Conservation (phyloP, 805 yeast species). For the Sungouiozyma ichnusensis region DNA sequence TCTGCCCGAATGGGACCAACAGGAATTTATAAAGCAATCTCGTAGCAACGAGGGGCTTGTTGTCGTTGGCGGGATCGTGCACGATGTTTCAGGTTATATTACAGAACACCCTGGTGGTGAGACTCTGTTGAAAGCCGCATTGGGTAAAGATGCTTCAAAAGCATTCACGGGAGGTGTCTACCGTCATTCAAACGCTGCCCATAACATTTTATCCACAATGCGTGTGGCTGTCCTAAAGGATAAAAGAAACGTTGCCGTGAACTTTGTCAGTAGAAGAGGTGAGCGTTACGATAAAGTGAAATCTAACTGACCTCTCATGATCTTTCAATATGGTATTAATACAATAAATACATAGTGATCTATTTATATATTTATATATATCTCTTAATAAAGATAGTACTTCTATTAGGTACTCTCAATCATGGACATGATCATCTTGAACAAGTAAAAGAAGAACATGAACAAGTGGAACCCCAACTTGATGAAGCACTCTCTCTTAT, state of each 20-base stretch:
- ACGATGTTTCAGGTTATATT: conserved; percentile 58
- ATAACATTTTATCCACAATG: conserved; percentile 69
- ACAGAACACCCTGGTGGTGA: conserved; percentile 81
- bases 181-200: conserved; percentile 79
- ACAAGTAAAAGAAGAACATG: conserved; percentile 90
- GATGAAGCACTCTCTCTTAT: conserved; percentile 83
- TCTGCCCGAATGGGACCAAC: conserved; percentile 66
- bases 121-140: conserved; percentile 56
- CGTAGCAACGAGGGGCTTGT: conserved; percentile 48
- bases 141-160: conserved; percentile 73
- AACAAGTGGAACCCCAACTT: conserved; percentile 85
- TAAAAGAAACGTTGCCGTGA: conserved; percentile 46
- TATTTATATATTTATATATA: neutral
- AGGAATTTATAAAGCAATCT: conserved; percentile 43
- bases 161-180: conserved; percentile 84
- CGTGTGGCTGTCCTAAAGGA: conserved; percentile 73
- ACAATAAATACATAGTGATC: neutral
- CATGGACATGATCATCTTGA: conserved; percentile 90
- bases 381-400: conserved; percentile 1
- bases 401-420: conserved; percentile 42
- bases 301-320: neutral
- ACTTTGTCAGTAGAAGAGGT: conserved; percentile 29
- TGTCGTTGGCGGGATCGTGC: conserved; percentile 69
- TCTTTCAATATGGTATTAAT: too few species aligned
- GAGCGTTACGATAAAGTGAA: conserved; percentile 19